Percentiles rank a stretch among this genome's conserved stretches.
phyloP scores from a whole-genome alignment of 75 land plant genomes.

The Picea glauca region DNA sequence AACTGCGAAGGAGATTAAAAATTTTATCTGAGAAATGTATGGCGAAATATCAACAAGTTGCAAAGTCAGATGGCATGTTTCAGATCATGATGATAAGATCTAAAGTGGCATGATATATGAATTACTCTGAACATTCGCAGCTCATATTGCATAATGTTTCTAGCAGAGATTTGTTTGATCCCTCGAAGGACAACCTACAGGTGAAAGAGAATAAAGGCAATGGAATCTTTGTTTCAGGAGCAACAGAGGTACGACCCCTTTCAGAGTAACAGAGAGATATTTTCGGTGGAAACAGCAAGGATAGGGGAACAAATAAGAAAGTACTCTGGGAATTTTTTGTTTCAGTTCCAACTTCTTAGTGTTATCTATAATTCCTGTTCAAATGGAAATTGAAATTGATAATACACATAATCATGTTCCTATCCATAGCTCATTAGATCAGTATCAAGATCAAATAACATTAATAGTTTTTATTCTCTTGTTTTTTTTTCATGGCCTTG shows the following conservation, averaged over 20 bases:
- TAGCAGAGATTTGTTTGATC: constrained; percentile 80
- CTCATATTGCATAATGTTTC: neutral
- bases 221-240: constrained; percentile 61
- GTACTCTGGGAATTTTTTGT: too few relatives aligned
- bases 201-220: constrained; percentile 67
- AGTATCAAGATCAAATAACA: neutral
- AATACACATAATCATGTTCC: neutral
- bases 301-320: too few relatives aligned
- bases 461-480: neutral
- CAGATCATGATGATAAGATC: too few relatives aligned
- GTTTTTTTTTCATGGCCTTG: neutral
- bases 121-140: neutral
- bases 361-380: neutral
- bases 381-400: too few relatives aligned
- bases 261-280: too few relatives aligned
- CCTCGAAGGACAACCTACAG: constrained; percentile 71
- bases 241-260: constrained; percentile 51
- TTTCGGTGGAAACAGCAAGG: too few relatives aligned
- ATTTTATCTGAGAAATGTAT: neutral
- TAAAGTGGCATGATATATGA: too few relatives aligned
- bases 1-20: neutral
- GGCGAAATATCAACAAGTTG: neutral
- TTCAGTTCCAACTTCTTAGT: too few relatives aligned
- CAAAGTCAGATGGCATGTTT: neutral
- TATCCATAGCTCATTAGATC: neutral